phyloP scores from a whole-genome alignment of 768 basidiomycete species.

The Amanita rubescens region DNA sequence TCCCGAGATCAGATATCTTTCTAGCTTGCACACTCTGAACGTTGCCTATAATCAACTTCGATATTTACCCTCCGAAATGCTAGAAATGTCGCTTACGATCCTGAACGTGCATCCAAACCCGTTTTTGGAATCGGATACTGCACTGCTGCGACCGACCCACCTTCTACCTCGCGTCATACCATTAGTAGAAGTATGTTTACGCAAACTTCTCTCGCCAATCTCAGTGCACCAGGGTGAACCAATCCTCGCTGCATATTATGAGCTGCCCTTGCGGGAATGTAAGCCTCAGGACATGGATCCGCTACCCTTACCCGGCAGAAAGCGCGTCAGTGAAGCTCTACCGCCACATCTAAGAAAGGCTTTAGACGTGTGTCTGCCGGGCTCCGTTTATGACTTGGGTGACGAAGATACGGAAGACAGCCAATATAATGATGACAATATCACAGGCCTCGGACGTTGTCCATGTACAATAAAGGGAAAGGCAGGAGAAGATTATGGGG shows the following conservation, averaged over 20 bases:
- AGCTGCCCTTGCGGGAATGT: conserved; percentile 9
- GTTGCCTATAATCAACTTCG: conserved; percentile 49
- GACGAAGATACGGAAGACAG: conserved; percentile 3
- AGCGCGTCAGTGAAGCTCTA: conserved; percentile 11
- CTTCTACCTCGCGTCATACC: conserved; percentile 10
- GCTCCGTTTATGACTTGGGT: conserved; percentile 24
- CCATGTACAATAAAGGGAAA: conserved; percentile 38
- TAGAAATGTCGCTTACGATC: conserved; percentile 42
- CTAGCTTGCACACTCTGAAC: conserved; percentile 51
- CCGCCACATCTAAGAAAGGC: conserved; percentile 23
- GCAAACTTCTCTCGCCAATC: conserved; percentile 8
- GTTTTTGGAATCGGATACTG: conserved; percentile 33
- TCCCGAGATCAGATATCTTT: conserved; percentile 51
- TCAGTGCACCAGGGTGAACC: conserved; percentile 23
- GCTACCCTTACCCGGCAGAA: background rate
- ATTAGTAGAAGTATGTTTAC: conserved; percentile 3
- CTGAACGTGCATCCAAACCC: conserved; percentile 54
- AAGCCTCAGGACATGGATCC: background rate
- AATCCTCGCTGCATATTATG: conserved; percentile 22
- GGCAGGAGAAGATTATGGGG: conserved; percentile 8
- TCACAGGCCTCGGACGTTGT: conserved; percentile 37
- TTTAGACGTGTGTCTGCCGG: conserved; percentile 31
- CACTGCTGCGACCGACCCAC: conserved; percentile 17
- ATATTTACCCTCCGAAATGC: conserved; percentile 61
- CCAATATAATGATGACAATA: conserved; percentile 14